These are phyloP conservation scores for Sporothrix brunneoviolacea DNA, from an alignment of 2,329 filamentous ascomycete species.

Conservation along the genomic window DNA sequence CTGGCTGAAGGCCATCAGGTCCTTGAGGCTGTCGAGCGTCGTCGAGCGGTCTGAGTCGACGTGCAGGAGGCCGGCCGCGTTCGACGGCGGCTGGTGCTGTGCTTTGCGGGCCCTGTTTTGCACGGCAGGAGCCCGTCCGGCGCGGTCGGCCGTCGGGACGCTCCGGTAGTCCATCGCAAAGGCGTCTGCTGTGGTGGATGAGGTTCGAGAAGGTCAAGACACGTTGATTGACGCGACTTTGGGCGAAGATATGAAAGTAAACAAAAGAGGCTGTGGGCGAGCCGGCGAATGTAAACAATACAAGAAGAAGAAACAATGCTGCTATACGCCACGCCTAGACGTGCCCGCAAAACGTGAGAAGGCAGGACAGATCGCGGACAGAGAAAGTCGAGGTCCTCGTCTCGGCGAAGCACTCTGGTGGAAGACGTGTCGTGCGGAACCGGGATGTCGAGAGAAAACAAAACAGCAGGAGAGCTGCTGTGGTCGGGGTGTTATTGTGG, in stretches of 20 bases:
- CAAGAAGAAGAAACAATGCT: constrained; percentile 1
- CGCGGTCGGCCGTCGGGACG: constrained; percentile 5
- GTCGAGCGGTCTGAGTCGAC: constrained; percentile 19
- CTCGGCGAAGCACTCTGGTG: neutral
- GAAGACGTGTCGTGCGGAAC: constrained; percentile 10
- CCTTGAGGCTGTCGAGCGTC: constrained; percentile 18
- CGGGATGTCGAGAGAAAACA: constrained; percentile 9
- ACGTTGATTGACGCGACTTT: constrained; percentile 6
- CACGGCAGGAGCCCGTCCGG: constrained; percentile 5
- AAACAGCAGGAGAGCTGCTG: constrained; percentile 7
- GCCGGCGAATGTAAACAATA: constrained; percentile 4
- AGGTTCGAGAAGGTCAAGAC: neutral
- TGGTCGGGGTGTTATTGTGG: constrained; percentile 3
- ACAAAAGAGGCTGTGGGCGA: constrained; percentile 2
- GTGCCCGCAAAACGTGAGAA: neutral
- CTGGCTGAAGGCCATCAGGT: constrained; percentile 17
- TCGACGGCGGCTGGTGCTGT: neutral
- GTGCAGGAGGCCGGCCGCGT: constrained; percentile 8
- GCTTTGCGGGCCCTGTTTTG: neutral
- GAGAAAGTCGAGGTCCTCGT: neutral
- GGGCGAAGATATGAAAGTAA: constrained; percentile 11
- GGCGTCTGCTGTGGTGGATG: neutral
- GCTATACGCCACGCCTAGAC: neutral
- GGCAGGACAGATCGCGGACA: neutral
- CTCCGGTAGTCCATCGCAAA: constrained; percentile 11